A percentile compares a stretch with the other conserved stretches of the same genome.
phyloP scores from a whole-genome alignment of 148 eudicot genomes.

The Suaeda aralocaspica region DNA sequence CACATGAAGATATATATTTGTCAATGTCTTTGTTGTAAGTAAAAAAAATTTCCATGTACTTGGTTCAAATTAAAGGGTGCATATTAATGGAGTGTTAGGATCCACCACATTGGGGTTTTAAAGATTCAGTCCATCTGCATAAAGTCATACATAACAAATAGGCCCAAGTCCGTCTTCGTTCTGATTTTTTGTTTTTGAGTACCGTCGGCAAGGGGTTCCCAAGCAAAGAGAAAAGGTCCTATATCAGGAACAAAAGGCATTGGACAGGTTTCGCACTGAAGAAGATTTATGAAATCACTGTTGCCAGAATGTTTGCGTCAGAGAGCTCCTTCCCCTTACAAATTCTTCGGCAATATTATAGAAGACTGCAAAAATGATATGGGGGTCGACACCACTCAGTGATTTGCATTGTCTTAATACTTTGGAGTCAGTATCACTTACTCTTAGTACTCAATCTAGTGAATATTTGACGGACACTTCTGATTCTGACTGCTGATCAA shows the following conservation, averaged over 20 bases:
- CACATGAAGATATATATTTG: too few relatives aligned
- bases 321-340: neutral
- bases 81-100: too few relatives aligned
- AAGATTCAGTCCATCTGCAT: too few relatives aligned
- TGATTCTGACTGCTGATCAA: neutral
- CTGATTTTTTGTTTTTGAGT: conserved; percentile 16
- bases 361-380: neutral
- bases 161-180: neutral
- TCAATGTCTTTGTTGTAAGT: too few relatives aligned
- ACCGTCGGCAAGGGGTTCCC: conserved; percentile 76
- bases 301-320: conserved; percentile 89
- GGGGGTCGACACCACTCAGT: neutral
- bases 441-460: neutral
- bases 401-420: neutral
- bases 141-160: too few relatives aligned
- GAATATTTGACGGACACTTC: neutral
- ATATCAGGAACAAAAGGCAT: conserved; percentile 86
- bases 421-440: neutral
- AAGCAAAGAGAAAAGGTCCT: conserved; percentile 90
- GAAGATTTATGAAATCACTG: conserved; percentile 95
- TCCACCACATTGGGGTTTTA: too few relatives aligned
- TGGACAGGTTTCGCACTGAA: conserved; percentile 83
- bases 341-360: conserved; percentile 27
- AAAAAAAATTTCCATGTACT: too few relatives aligned
- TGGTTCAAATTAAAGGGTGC: too few relatives aligned